Percentiles rank a stretch among this genome's conserved stretches.
phyloP scores from a whole-genome alignment of 1,139 yeast species.

The Debaryomyces sp. region DNA sequence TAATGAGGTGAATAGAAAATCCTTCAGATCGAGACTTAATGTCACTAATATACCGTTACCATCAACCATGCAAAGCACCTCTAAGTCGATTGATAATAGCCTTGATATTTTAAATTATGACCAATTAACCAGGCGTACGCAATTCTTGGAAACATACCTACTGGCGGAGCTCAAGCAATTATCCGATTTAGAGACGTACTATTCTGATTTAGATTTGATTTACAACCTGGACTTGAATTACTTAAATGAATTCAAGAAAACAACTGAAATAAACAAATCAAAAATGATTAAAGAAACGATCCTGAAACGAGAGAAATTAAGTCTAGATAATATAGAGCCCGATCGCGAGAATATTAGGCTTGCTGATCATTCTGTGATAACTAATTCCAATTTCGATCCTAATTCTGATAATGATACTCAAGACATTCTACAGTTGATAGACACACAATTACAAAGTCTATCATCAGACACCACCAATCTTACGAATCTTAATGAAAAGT shows the following conservation, averaged over 20 bases:
- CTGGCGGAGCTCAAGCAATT: constrained; percentile 47
- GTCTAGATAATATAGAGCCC: constrained; percentile 10
- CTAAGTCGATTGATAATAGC: constrained; percentile 19
- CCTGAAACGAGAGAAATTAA: constrained; percentile 11
- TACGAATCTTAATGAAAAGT: constrained; percentile 26
- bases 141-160: constrained; percentile 39
- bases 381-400: constrained; percentile 25
- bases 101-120: constrained; percentile 37
- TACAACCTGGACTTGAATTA: constrained; percentile 38
- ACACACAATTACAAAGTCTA: constrained; percentile 22
- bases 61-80: constrained; percentile 18
- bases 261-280: constrained; percentile 12
- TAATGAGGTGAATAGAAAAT: constrained; percentile 22
- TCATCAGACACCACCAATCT: constrained; percentile 21
- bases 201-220: constrained; percentile 23
- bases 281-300: constrained; percentile 15
- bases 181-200: constrained; percentile 33
- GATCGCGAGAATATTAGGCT: constrained; percentile 10
- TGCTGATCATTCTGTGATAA: neutral
- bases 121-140: constrained; percentile 30
- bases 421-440: constrained; percentile 21
- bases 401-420: constrained; percentile 27
- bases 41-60: constrained; percentile 40
- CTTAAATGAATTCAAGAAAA: constrained; percentile 29
- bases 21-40: constrained; percentile 35